Base-by-base conservation (phyloP, 768 basidiomycete species). In the Baorangia bicolor region DNA sequence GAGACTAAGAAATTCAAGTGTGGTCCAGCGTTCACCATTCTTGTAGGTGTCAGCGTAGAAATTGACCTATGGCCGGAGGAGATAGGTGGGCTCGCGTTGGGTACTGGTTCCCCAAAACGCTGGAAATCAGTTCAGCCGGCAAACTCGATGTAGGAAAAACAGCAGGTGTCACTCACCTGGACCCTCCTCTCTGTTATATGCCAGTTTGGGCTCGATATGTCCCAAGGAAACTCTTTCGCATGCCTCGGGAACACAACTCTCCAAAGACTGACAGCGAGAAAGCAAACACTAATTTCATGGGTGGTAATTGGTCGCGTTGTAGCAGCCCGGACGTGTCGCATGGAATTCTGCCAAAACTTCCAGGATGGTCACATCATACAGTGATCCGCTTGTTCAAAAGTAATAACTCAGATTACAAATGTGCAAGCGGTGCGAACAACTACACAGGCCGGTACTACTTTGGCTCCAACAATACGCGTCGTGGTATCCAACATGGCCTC, bases 401-500 rank as follows among this genome's bases (percentile, higher is more conserved):
- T n/a, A n/a, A n/a, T n/a, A n/a, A n/a, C n/a, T n/a, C n/a, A n/a
- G n/a, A 21, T 46, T 31, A 33, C 20, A 21, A 33, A 31, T 46
- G 14, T 28, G 13, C 27, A 18, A 2, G 40, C 8, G 13, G 39
- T 23, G 40, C 6, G 13, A 11, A 10, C 16, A 27, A 37, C 30
- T 30, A 30, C 30, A 8, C 30, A n/a, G 18, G 10, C 14, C 10
- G 23, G 14, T 16, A 33, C 14, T 13, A n/a, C 42, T 10, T 34
- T 35, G 21, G 46, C 33, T 25, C 18, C 28, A n/a, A 43, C 48
- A 12, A 47, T n/a, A 37, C 40, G 23, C 47, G 47, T 49, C 35
- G 27, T 10, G 21, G 16, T 21, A 20, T 39, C 31, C 27, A 45
- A 45, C 43, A 65, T 59, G 66, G 44, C 65, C 33, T 53, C 57